Percentiles rank a stretch among this genome's conserved stretches.
Conservation (phyloP, 306 rosid species). For the Comarum palustre region DNA sequence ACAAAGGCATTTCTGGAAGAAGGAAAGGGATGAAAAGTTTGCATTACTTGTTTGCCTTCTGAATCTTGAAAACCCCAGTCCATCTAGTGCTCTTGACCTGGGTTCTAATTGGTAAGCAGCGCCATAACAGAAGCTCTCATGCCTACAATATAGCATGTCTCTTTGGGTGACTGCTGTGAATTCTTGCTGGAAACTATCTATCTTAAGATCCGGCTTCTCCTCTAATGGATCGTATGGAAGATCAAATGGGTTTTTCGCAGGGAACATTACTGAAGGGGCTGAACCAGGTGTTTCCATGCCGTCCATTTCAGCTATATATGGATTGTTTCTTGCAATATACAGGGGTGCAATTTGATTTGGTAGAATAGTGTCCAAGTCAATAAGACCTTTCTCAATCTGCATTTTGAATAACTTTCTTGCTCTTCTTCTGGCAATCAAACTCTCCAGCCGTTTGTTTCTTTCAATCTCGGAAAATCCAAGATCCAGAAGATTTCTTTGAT, state of each 20-base stretch:
- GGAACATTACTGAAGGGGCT: conserved; percentile 63
- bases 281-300: conserved; percentile 61
- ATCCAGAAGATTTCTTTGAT: conserved; percentile 66
- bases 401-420: conserved; percentile 38
- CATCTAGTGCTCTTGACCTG: conserved; percentile 37
- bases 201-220: conserved; percentile 59
- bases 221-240: conserved; percentile 69
- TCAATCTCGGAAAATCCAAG: conserved; percentile 82
- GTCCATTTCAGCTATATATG: conserved; percentile 33
- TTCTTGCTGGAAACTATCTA: conserved; percentile 61
- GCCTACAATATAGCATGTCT: conserved; percentile 51
- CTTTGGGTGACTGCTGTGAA: conserved; percentile 39
- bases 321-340: conserved; percentile 22
- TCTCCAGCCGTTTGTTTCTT: conserved; percentile 71
- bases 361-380: conserved; percentile 21
- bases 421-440: conserved; percentile 69
- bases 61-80: conserved; percentile 33
- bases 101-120: conserved; percentile 29
- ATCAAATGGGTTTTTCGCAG: conserved; percentile 56
- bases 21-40: neutral
- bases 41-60: conserved; percentile 42
- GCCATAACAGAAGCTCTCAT: conserved; percentile 61
- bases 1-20: neutral
- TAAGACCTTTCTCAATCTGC: conserved; percentile 37
- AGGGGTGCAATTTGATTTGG: conserved; percentile 50